Percentiles rank a stretch among this genome's conserved stretches.
phyloP scores from a whole-genome alignment of 2,329 filamentous ascomycete species.

The Lachnellula willkommii region DNA sequence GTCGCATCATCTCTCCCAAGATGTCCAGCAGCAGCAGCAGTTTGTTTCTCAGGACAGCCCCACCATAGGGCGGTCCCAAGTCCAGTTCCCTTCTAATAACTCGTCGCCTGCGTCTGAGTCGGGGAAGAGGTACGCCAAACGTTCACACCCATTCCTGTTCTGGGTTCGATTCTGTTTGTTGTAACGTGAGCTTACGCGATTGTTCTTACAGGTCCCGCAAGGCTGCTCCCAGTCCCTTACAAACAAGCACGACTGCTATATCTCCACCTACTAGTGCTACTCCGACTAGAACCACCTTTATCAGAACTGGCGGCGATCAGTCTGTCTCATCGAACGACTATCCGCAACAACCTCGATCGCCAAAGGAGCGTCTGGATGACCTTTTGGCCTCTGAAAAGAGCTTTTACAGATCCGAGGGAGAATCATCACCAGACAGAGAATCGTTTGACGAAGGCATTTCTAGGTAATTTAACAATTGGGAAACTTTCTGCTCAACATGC shows the following conservation, averaged over 20 bases:
- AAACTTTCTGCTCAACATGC: not conserved
- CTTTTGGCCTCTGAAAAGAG: constrained; percentile 31
- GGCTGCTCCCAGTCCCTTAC: constrained; percentile 31
- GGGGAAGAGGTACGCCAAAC: constrained; percentile 25
- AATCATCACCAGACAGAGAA: constrained; percentile 18
- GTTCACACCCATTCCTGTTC: constrained; percentile 5
- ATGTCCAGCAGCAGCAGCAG: constrained; percentile 23
- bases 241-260: constrained; percentile 28
- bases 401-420: constrained; percentile 26
- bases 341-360: constrained; percentile 26
- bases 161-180: constrained; percentile 1
- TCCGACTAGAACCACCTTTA: constrained; percentile 28
- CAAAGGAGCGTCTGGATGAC: constrained; percentile 33
- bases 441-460: constrained; percentile 14
- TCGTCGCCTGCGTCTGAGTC: constrained; percentile 21
- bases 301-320: constrained; percentile 19
- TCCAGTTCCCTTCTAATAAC: constrained; percentile 23
- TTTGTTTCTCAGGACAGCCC: constrained; percentile 25
- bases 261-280: constrained; percentile 28
- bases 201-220: constrained; percentile 27
- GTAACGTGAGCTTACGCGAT: constrained; percentile 20
- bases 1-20: constrained; percentile 31
- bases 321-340: constrained; percentile 16
- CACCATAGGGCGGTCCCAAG: constrained; percentile 24
- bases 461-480: constrained; percentile 16